Conservation (phyloP, 495 filamentous ascomycete species). For the Penicillium macrosclerotiorum region DNA sequence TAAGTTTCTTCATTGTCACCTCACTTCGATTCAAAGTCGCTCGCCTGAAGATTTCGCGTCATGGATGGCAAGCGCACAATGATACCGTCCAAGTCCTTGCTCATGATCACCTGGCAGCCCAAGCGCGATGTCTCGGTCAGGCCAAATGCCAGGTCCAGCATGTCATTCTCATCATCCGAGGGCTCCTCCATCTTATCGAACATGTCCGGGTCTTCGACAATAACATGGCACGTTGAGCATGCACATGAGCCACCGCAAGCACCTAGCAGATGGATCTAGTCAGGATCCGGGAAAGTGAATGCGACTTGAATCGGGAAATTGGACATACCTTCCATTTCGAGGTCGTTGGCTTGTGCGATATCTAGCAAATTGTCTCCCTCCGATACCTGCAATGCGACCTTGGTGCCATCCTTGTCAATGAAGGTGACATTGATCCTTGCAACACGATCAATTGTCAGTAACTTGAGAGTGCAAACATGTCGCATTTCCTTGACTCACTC, state of each 20-base stretch:
- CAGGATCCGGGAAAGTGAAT: neutral
- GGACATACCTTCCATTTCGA: conserved; percentile 88
- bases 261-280: conserved; percentile 40
- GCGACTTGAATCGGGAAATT: neutral
- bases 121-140: conserved; percentile 94
- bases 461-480: neutral
- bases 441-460: neutral
- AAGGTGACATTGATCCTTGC: conserved; percentile 83
- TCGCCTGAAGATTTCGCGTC: conserved; percentile 95
- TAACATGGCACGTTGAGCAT: conserved; percentile 96
- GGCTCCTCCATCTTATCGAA: conserved; percentile 93
- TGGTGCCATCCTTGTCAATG: conserved; percentile 84
- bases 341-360: conserved; percentile 89
- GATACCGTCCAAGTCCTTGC: conserved; percentile 81
- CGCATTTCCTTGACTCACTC: conserved; percentile 59
- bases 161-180: conserved; percentile 97
- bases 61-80: conserved; percentile 81
- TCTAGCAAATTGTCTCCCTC: conserved; percentile 90
- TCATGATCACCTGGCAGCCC: conserved; percentile 93
- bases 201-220: conserved; percentile 76
- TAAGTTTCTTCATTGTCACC: neutral
- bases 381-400: conserved; percentile 72
- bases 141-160: conserved; percentile 95
- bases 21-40: conserved; percentile 68
- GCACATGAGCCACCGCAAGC: conserved; percentile 95